A percentile compares a stretch with the other conserved stretches of the same genome.
These are phyloP conservation scores for Quercus glauca DNA, from an alignment of 306 rosid species.

Conservation along the genomic window DNA sequence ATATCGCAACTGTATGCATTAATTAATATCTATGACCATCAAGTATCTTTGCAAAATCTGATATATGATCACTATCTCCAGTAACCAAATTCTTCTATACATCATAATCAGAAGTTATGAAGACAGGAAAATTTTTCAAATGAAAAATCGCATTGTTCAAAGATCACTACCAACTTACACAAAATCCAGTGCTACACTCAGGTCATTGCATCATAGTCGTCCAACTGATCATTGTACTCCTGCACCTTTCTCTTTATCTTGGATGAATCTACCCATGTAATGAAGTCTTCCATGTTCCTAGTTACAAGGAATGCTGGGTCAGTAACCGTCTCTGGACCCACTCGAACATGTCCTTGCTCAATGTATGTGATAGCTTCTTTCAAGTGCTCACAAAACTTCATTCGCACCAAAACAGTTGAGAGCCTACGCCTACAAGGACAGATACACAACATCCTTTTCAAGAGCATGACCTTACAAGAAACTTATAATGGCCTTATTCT, in stretches of 20 bases:
- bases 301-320: conserved; percentile 90
- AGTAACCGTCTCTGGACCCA: conserved; percentile 81
- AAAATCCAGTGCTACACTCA: conserved; percentile 15
- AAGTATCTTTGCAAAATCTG: not conserved
- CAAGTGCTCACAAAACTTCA: conserved; percentile 77
- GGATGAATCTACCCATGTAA: conserved; percentile 91
- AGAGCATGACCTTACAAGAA: not conserved
- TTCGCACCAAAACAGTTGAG: conserved; percentile 65
- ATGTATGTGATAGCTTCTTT: conserved; percentile 87
- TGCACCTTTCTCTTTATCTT: conserved; percentile 83
- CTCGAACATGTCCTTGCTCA: conserved; percentile 86
- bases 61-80: not conserved
- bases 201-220: conserved; percentile 80
- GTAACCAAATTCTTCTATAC: not conserved
- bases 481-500: not conserved
- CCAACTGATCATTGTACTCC: conserved; percentile 82
- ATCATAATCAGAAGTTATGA: not conserved
- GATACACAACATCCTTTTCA: not conserved
- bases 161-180: not conserved
- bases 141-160: not conserved
- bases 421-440: conserved; percentile 67
- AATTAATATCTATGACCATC: too few relatives aligned
- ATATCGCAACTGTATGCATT: too few relatives aligned
- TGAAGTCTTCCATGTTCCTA: conserved; percentile 87
- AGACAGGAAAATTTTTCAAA: not conserved